Conservation (phyloP, 257 asterid genomes). For the Mitragyna speciosa region DNA sequence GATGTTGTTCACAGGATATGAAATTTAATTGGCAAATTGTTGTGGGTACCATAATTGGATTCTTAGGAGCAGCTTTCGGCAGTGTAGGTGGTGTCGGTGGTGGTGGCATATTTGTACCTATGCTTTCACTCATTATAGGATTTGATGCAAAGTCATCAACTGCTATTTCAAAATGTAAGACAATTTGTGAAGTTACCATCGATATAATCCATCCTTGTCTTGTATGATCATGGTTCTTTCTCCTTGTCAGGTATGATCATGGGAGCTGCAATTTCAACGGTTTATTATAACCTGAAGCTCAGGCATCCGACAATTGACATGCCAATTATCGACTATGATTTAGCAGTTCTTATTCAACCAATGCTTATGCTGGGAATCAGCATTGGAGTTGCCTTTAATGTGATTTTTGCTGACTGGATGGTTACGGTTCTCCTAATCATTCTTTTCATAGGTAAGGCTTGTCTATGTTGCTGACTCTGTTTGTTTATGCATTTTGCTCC, state of each 20-base stretch:
- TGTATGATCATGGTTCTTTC: not conserved
- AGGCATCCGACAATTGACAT: slow-evolving; percentile 90
- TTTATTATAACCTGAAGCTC: slow-evolving; percentile 85
- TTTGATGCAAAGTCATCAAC: slow-evolving; percentile 94
- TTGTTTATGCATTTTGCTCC: slow-evolving; percentile 6
- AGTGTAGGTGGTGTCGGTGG: slow-evolving; percentile 99
- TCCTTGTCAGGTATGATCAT: slow-evolving; percentile 86
- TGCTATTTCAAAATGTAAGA: slow-evolving; percentile 94
- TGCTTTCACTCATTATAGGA: slow-evolving; percentile 84
- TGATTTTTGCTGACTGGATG: slow-evolving; percentile 96
- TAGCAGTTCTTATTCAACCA: slow-evolving; percentile 96
- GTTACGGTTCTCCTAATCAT: slow-evolving; percentile 86
- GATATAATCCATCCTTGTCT: not conserved
- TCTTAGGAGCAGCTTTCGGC: slow-evolving; percentile 95
- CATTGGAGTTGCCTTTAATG: slow-evolving; percentile 93
- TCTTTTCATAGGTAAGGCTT: slow-evolving; percentile 71
- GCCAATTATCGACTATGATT: slow-evolving; percentile 91
- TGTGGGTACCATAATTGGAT: slow-evolving; percentile 79
- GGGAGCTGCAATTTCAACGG: slow-evolving; percentile 94
- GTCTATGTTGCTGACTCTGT: slow-evolving; percentile 9
- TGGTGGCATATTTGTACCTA: slow-evolving; percentile 94
- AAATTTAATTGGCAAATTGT: slow-evolving; percentile 71
- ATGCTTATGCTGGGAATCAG: slow-evolving; percentile 98
- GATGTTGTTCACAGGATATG: slow-evolving; percentile 52
- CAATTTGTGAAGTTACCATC: not conserved